Evolutionary conservation across 2,329 filamentous ascomycete species (phyloP), one percentile per base, ranked within the genome.

Genomic region (Scolecobasidium constrictum): DNA sequence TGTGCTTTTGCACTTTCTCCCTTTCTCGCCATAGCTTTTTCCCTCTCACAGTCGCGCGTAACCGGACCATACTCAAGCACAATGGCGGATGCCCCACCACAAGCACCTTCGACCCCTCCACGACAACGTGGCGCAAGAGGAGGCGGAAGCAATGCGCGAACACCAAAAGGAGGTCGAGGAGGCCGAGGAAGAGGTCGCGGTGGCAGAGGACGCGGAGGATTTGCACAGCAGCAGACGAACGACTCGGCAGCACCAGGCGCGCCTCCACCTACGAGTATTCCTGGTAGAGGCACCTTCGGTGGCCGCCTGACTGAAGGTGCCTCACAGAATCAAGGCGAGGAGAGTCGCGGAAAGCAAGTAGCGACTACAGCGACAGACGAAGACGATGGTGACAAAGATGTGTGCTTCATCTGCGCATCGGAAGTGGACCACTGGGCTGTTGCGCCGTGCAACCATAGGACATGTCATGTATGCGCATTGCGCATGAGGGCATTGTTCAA

Each of bases 351-450:
- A 43, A 44, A 42, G 35, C 18, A 16, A n/a, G 38, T 26, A 15
- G 23, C 19, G 16, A 17, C 23, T 5, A 11, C 15, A 34, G 23
- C 46, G 4, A 49, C 51, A 36, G 56, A 62, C 3, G 75, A 75
- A 38, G 75, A 73, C 20, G 74, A 72, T 18, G 68, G 68, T 21
- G 83, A 87, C 44, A 81, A 72, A 19, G 87, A 95, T 48, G 75
- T 95, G 47, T 98, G 92, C 75, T 96, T 96, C 64, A 98, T 98
- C 56, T 98, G 92, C 64, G 90, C 92, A 44, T 94, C 88, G 50
- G 77, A 81, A 2, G 81, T 98, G 38, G 78, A 83, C 38, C 87
- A 96, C 66, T 80, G 86, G 53, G 83, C 88, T 7, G 78, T 98
- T 50, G 80, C 88, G 22, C 90, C 92, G 16, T 98, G 92, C 65